Percentiles rank a stretch among this genome's conserved stretches.
These are phyloP conservation scores for Aspergillus fumigatus DNA, from an alignment of 2,329 filamentous ascomycete species.

Conservation along the genomic window DNA sequence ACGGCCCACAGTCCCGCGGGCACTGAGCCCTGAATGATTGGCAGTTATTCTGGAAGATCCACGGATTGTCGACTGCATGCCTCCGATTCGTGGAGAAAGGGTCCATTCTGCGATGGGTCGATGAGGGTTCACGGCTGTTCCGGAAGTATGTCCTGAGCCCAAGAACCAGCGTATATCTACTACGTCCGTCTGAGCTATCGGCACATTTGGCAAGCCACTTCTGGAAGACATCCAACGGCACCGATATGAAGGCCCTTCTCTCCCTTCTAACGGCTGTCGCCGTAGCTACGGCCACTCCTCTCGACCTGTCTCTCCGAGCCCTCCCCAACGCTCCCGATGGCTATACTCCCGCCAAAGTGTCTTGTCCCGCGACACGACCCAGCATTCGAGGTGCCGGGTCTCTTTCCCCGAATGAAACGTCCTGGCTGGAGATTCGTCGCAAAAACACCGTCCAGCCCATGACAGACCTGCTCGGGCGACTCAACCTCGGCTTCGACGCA, in stretches of 20 bases:
- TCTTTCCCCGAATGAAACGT: slow-evolving; percentile 63
- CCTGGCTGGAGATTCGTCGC: slow-evolving; percentile 67
- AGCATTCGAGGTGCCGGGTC: slow-evolving; percentile 57
- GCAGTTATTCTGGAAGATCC: not conserved
- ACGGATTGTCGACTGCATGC: not conserved
- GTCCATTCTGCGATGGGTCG: not conserved
- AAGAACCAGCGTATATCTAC: not conserved
- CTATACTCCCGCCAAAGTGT: slow-evolving; percentile 60
- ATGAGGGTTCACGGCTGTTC: not conserved
- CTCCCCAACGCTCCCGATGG: slow-evolving; percentile 53
- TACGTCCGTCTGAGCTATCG: not conserved
- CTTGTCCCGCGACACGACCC: slow-evolving; percentile 66
- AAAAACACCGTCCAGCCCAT: slow-evolving; percentile 69
- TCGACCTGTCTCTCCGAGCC: slow-evolving; percentile 26
- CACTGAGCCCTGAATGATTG: not conserved
- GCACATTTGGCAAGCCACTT: no score
- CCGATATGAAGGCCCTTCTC: not conserved
- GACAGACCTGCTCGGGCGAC: slow-evolving; percentile 62
- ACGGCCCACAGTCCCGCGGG: not conserved
- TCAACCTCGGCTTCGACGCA: slow-evolving; percentile 75
- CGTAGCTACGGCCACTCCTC: not conserved
- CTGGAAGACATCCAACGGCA: no score
- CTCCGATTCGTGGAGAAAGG: not conserved
- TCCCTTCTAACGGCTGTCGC: not conserved
- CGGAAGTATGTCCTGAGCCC: not conserved